Conservation (phyloP, 2,329 filamentous ascomycete species). For the Herpotrichia juniperi region DNA sequence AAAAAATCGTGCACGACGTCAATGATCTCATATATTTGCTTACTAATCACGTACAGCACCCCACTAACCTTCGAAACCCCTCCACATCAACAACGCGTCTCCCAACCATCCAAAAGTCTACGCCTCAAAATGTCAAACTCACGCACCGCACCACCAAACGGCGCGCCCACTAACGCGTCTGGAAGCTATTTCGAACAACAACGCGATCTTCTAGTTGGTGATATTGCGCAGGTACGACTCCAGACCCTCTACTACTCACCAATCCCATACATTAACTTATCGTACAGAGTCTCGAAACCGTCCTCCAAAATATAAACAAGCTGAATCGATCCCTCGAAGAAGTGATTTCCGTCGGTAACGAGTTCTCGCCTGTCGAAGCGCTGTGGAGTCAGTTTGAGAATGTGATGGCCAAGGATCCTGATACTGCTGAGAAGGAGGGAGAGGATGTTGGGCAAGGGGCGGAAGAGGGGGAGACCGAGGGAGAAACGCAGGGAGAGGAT, state of each 20-base stretch:
- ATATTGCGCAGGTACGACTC: constrained; percentile 71
- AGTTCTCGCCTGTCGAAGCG: constrained; percentile 95
- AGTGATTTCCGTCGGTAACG: constrained; percentile 91
- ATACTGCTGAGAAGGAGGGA: constrained; percentile 16
- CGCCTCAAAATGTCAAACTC: no score
- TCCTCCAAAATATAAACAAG: constrained; percentile 94
- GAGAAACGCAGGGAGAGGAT: neutral
- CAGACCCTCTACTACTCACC: neutral
- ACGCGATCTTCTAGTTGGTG: constrained; percentile 71
- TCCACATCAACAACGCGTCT: neutral
- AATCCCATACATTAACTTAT: neutral
- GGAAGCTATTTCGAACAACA: constrained; percentile 75
- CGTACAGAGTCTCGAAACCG: constrained; percentile 79
- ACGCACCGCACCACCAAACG: neutral
- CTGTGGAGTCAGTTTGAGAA: constrained; percentile 97
- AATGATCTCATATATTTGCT: no score
- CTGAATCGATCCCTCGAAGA: constrained; percentile 91
- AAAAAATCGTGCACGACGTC: no score
- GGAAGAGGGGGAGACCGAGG: no score
- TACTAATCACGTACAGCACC: no score
- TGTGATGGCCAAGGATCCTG: constrained; percentile 82
- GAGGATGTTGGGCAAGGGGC: constrained; percentile 18
- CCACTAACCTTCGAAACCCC: no score
- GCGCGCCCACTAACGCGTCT: constrained; percentile 8
- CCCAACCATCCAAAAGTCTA: no score